Base-by-base conservation (phyloP, 1,284 basidiomycete genomes). In the Malassezia sympodialis region DNA sequence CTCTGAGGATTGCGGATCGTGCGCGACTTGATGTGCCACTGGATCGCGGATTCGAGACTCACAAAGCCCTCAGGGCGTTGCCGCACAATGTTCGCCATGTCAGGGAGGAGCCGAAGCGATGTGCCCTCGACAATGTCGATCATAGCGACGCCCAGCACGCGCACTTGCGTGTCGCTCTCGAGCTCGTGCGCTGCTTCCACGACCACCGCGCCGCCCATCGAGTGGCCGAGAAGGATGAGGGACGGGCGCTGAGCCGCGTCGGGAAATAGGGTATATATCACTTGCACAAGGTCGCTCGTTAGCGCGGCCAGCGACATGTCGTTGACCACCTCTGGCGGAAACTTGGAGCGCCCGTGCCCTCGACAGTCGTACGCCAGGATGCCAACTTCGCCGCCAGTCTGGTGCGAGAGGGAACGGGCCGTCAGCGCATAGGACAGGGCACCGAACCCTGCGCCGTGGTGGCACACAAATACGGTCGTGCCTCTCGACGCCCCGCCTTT, bases 41-140 rank as follows among this genome's bases (percentile, higher is more conserved):
- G 83, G 40, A 99, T 84, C 1, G 87, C 90, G 39, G 86, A 85
- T 69, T 90, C 84, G 7, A 86, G 77, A 26, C 82, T 87, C 46
- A 81, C 79, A 73, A 98, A 99, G 0, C 85, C 84, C 19, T 83
- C 82, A 0, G 93, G 94, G 8, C 90, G 82, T 14, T 84, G 81
- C 49, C 85, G 83, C n/a, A 98, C 80, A 24, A 98, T 83, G 40
- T 79, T 81, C 58, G 87, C 82, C 93, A 99, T 98, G 60, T 86
- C 82, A 0, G 87, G 85, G 7, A 98, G 80, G 0, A 90, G 87
- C 43, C 93, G 90, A 32, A 96, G 79, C 0, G 94, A 91, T n/a
- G 89, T 89, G 7, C 91, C 93, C 79, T 99, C 93, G 0, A 99
- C 94, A 7, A 96, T 90, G 66, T 98, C 94, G 1, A 99, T 78